A percentile compares a stretch with the other conserved stretches of the same genome.
These are phyloP conservation scores for Magnaporthiopsis rhizophila DNA, from an alignment of 2,329 filamentous ascomycete species.

Conservation along the genomic window DNA sequence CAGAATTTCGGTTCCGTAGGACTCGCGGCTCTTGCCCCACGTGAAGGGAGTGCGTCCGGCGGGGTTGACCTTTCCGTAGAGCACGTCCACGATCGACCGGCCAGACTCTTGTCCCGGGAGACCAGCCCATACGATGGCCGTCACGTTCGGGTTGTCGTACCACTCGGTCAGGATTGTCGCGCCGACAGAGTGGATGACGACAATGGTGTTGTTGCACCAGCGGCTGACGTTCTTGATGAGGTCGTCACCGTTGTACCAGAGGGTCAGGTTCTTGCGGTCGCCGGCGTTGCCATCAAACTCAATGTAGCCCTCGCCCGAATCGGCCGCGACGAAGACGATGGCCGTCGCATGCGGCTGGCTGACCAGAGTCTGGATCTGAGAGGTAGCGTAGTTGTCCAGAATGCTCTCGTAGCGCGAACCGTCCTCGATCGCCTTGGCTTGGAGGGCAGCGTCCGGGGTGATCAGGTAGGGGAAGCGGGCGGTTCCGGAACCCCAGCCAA, in stretches of 20 bases:
- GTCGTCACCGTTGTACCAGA: conserved; percentile 76
- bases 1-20: conserved; percentile 62
- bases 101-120: conserved; percentile 79
- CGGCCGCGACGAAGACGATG: conserved; percentile 84
- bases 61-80: conserved; percentile 75
- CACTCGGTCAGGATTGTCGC: conserved; percentile 70
- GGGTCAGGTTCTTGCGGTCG: conserved; percentile 85
- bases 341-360: conserved; percentile 57
- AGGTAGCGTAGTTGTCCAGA: conserved; percentile 54
- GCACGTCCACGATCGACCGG: conserved; percentile 70
- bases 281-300: conserved; percentile 74
- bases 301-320: conserved; percentile 77
- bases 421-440: conserved; percentile 52
- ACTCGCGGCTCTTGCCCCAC: conserved; percentile 57
- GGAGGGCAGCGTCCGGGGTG: conserved; percentile 64
- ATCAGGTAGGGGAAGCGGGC: conserved; percentile 69
- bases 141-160: conserved; percentile 69
- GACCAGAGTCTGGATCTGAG: conserved; percentile 53
- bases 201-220: conserved; percentile 79
- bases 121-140: conserved; percentile 76
- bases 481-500: conserved; percentile 74
- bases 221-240: conserved; percentile 75
- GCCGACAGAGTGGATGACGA: conserved; percentile 81
- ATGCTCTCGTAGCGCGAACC: conserved; percentile 56
- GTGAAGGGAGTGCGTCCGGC: conserved; percentile 74